Percentiles rank a stretch among this genome's conserved stretches.
Conservation (phyloP, 129 eudicot species). For the Chrysanthemum makinoi region DNA sequence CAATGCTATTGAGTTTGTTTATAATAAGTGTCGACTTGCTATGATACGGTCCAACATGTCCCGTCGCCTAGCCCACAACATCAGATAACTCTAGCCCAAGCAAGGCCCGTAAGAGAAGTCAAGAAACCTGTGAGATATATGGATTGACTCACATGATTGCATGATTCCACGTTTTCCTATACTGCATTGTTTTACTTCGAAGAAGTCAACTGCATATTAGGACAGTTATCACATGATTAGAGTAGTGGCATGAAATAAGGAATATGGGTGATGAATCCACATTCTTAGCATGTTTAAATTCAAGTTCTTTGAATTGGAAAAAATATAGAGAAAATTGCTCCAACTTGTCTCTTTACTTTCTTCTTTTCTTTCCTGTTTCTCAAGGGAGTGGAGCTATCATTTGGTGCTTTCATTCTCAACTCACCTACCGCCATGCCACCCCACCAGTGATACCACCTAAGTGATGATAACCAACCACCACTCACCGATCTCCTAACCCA, state of each 20-base stretch:
- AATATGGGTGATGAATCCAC: no score
- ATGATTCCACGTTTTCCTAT: not conserved
- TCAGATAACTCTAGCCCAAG: not conserved
- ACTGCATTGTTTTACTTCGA: not conserved
- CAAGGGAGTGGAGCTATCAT: not conserved
- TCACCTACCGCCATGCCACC: conserved; percentile 4
- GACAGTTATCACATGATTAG: no score
- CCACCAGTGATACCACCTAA: not conserved
- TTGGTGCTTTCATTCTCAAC: conserved; percentile 6
- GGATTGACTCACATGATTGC: not conserved
- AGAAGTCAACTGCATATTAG: no score
- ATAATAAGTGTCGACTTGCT: no score
- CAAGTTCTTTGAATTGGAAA: not conserved
- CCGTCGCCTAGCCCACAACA: not conserved
- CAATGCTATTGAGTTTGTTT: no score
- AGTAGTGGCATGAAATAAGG: no score
- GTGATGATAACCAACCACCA: not conserved
- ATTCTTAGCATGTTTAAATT: no score
- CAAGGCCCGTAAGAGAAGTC: not conserved
- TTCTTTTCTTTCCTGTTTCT: not conserved
- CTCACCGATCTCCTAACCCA: not conserved
- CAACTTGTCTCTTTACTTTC: not conserved
- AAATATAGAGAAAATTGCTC: not conserved
- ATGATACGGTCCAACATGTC: not conserved
- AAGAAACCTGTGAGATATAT: no score